A percentile compares a stretch with the other conserved stretches of the same genome.
Conservation (phyloP, 2,329 filamentous ascomycete genomes). For the Aureobasidium namibiae region DNA sequence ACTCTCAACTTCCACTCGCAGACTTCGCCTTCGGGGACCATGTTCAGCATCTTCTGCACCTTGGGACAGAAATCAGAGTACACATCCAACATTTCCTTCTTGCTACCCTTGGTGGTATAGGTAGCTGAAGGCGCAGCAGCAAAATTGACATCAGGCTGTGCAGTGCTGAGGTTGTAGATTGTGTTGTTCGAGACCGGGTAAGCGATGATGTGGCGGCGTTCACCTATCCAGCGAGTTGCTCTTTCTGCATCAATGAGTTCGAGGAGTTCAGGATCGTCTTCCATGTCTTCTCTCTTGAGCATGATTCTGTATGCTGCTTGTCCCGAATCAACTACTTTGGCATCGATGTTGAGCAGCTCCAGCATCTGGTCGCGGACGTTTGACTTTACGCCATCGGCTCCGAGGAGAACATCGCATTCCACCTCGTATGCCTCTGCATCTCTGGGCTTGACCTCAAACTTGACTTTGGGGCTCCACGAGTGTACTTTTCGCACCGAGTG, state of each 20-base stretch:
- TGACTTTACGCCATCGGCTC: constrained; percentile 43
- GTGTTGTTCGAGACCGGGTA: constrained; percentile 63
- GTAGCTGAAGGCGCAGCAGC: constrained; percentile 50
- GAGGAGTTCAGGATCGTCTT: constrained; percentile 57
- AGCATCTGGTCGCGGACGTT: constrained; percentile 45
- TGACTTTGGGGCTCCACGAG: constrained; percentile 51
- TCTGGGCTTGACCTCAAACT: constrained; percentile 52
- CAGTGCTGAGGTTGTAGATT: constrained; percentile 59
- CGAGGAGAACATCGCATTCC: constrained; percentile 40
- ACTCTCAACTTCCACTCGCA: constrained; percentile 59
- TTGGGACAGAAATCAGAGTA: constrained; percentile 55
- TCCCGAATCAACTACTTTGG: constrained; percentile 58
- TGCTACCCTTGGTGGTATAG: constrained; percentile 56
- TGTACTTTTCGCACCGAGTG: constrained; percentile 48
- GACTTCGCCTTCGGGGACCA: constrained; percentile 56
- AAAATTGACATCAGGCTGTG: constrained; percentile 54
- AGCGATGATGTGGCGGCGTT: constrained; percentile 66
- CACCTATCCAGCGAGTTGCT: constrained; percentile 69
- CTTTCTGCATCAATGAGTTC: constrained; percentile 58
- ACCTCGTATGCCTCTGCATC: constrained; percentile 45
- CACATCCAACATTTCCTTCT: constrained; percentile 51
- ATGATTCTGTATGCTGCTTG: constrained; percentile 76
- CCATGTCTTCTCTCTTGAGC: constrained; percentile 60
- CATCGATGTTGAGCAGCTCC: constrained; percentile 40
- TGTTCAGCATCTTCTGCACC: constrained; percentile 51